Conservation (phyloP, 129 eudicot species). For the Tagetes patula region DNA sequence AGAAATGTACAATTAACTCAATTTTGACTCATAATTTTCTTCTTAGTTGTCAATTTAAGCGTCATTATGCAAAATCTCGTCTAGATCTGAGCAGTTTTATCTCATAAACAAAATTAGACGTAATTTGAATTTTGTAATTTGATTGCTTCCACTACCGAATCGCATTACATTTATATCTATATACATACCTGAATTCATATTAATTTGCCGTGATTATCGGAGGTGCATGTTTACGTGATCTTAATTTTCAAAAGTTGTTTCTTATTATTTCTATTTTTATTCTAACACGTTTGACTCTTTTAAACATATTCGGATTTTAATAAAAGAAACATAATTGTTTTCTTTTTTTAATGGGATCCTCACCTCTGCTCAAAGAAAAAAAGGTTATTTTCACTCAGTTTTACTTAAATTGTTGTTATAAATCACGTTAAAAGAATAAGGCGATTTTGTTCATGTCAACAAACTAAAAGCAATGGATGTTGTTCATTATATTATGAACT, state of each 20-base stretch:
- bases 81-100: slow-evolving; percentile 19
- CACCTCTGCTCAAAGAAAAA: too few species aligned
- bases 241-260: too few species aligned
- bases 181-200: background rate
- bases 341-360: too few species aligned
- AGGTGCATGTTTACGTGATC: background rate
- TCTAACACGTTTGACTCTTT: background rate
- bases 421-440: too few species aligned
- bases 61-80: slow-evolving; percentile 11
- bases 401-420: too few species aligned
- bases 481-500: too few species aligned
- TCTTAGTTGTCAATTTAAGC: background rate
- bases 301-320: too few species aligned
- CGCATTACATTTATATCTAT: background rate
- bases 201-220: background rate
- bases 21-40: background rate
- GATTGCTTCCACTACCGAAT: background rate
- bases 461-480: too few species aligned
- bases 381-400: too few species aligned
- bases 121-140: background rate
- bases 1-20: background rate
- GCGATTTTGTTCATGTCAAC: too few species aligned
- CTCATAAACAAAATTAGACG: background rate
- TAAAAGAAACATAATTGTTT: too few species aligned
- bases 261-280: background rate